phyloP scores from a whole-genome alignment of 2,329 filamentous ascomycete genomes.

The Paramyrothecium roridum region DNA sequence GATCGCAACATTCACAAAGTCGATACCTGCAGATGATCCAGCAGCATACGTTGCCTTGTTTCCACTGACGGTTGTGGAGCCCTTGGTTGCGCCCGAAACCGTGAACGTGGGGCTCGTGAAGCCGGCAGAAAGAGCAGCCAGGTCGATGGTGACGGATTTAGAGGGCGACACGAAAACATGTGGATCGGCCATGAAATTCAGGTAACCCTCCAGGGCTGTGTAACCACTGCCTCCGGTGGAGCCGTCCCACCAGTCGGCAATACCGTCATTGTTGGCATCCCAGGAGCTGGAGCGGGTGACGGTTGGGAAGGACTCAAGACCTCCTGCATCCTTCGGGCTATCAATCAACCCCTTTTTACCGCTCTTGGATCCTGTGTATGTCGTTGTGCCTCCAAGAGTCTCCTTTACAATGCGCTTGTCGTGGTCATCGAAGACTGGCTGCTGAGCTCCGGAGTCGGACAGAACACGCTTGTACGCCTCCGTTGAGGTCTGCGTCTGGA shows the following conservation, averaged over 20 bases:
- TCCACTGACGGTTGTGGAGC: slow-evolving; percentile 1
- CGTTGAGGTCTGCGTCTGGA: slow-evolving; percentile 22
- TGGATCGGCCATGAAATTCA: slow-evolving; percentile 31
- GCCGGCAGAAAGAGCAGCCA: slow-evolving; percentile 17
- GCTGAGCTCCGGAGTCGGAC: slow-evolving; percentile 25
- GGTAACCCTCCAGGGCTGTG: slow-evolving; percentile 26
- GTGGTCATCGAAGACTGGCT: slow-evolving; percentile 26
- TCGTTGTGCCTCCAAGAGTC: slow-evolving; percentile 23
- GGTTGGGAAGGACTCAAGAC: slow-evolving; percentile 26
- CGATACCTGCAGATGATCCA: background rate
- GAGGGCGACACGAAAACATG: slow-evolving; percentile 24
- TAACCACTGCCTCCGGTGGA: slow-evolving; percentile 26
- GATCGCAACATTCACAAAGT: background rate
- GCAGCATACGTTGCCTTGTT: background rate
- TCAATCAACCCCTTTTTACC: slow-evolving; percentile 28
- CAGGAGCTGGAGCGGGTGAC: slow-evolving; percentile 17
- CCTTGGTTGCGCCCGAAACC: slow-evolving; percentile 1
- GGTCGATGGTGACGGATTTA: slow-evolving; percentile 17
- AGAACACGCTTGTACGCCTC: slow-evolving; percentile 32
- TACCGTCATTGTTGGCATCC: slow-evolving; percentile 28
- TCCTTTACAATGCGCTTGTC: slow-evolving; percentile 28
- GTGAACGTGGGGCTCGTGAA: slow-evolving; percentile 8
- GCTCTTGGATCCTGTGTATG: slow-evolving; percentile 24
- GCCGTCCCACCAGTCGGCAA: slow-evolving; percentile 31
- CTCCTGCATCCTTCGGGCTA: slow-evolving; percentile 25